Base-by-base conservation (phyloP, 2,329 filamentous ascomycete species). In the Epichloe uncinata region DNA sequence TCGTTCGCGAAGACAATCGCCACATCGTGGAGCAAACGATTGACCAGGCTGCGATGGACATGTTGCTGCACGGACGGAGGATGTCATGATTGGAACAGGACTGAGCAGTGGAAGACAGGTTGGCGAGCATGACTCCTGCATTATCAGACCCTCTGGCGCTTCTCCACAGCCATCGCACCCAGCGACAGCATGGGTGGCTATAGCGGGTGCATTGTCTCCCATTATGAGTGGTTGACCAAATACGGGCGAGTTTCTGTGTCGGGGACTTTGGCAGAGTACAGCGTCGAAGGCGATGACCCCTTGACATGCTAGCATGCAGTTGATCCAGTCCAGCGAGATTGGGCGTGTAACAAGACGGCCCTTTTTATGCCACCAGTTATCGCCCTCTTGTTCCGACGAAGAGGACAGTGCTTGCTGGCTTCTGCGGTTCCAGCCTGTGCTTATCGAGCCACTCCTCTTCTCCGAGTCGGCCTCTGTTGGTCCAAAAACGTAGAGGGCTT, bases 221-320 rank as follows among this genome's bases (percentile, higher is more conserved):
- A 62, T 59, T 48, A 60, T 54, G 18, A 58, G 63, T 20, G 68
- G 57, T 44, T 62, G 67, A 56, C 70, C 70, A 52, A 70, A 71
- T 50, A 75, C 74, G 55, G 77, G 66, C 13, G 77, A 79, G 61
- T 76, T 77, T 58, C 72, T 66, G 57, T 95, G 87, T 33, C 83
- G 77, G 5, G 88, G 86, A 0, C 88, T 87, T 48, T 79, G 79
- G 66, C 91, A 97, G 4, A 95, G 73, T 7, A 93, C 78, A 1
- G 86, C 81, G 66, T 97, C 91, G 59, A 97, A 97, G 15, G 80
- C 78, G 52, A 97, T 85, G 52, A 89, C 74, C 6, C 84, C 85
- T 55, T 82, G 75, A 64, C 89, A 95, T 42, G 80, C 81, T 35
- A 83, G 68, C 2, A 97, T 66, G 1, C 85, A 87, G 48, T 81